Conservation (phyloP, 768 basidiomycete genomes). For the Crucibulum laeve region DNA sequence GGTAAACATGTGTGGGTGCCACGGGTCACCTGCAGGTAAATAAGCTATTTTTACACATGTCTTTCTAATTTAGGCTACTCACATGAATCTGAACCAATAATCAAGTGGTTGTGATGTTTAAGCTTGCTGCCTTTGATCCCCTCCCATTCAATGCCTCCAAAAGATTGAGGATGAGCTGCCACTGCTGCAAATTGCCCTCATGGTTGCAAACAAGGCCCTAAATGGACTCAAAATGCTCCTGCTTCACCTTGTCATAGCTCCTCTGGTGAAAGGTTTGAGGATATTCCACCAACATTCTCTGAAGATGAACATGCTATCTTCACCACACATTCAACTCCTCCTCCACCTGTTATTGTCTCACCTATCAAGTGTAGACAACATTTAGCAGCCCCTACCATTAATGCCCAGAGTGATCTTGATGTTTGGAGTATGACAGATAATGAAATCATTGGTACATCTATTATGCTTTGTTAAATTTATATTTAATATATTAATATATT, state of each 20-base stretch:
- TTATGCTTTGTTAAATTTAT: no score
- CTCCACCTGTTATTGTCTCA: background rate
- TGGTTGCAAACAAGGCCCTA: background rate
- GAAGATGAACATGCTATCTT: background rate
- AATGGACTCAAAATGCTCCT: background rate
- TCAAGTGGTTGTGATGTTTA: background rate
- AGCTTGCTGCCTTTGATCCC: background rate
- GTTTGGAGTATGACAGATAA: background rate
- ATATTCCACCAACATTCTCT: no score
- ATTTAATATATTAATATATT: no score
- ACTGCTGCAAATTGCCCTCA: background rate
- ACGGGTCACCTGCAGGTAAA: background rate
- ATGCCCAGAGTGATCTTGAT: background rate
- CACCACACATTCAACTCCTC: background rate
- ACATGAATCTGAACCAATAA: background rate
- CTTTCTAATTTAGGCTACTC: background rate
- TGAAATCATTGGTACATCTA: background rate
- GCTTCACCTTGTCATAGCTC: background rate
- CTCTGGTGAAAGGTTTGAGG: background rate
- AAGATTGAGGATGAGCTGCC: background rate
- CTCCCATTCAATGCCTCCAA: background rate
- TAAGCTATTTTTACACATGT: background rate
- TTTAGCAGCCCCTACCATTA: background rate
- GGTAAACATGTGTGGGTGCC: background rate
- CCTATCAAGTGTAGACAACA: background rate